These are phyloP conservation scores for Rhizopogon roseolus DNA, from an alignment of 768 basidiomycete species.

Conservation along the genomic window DNA sequence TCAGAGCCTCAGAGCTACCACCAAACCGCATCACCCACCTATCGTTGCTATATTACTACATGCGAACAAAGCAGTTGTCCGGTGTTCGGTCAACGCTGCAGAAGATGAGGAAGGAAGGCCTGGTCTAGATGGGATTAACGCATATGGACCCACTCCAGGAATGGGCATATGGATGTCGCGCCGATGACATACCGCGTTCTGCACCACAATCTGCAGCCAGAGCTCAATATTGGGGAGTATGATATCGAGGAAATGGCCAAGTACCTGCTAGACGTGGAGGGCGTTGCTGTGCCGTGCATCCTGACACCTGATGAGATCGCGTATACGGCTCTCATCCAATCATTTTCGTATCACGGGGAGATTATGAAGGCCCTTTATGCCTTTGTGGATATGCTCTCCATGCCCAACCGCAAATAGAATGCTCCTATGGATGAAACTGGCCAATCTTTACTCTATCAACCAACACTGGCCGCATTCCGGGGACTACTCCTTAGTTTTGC, in stretches of 20 bases:
- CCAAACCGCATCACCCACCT: constrained; percentile 64
- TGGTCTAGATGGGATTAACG: constrained; percentile 64
- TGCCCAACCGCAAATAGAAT: constrained; percentile 34
- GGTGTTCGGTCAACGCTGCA: constrained; percentile 53
- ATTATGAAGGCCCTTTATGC: constrained; percentile 49
- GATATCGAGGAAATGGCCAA: constrained; percentile 30
- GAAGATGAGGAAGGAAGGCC: constrained; percentile 50
- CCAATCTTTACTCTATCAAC: constrained; percentile 29
- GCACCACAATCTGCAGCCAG: constrained; percentile 44
- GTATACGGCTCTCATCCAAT: constrained; percentile 66
- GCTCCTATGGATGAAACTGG: constrained; percentile 23
- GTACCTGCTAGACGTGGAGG: constrained; percentile 38
- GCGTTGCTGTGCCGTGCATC: constrained; percentile 36
- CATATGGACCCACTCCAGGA: constrained; percentile 64
- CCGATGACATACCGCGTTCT: constrained; percentile 59
- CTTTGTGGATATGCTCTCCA: constrained; percentile 64
- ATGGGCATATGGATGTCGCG: constrained; percentile 50
- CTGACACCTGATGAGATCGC: constrained; percentile 60
- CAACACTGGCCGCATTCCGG: constrained; percentile 55
- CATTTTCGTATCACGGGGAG: constrained; percentile 67
- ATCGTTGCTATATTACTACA: constrained; percentile 52
- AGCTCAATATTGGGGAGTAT: constrained; percentile 26
- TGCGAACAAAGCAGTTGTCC: constrained; percentile 38
- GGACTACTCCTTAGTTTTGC: constrained; percentile 74
- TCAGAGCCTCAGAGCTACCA: constrained; percentile 47